Conservation (phyloP, 768 basidiomycete species). For the Hericium rajendrae region DNA sequence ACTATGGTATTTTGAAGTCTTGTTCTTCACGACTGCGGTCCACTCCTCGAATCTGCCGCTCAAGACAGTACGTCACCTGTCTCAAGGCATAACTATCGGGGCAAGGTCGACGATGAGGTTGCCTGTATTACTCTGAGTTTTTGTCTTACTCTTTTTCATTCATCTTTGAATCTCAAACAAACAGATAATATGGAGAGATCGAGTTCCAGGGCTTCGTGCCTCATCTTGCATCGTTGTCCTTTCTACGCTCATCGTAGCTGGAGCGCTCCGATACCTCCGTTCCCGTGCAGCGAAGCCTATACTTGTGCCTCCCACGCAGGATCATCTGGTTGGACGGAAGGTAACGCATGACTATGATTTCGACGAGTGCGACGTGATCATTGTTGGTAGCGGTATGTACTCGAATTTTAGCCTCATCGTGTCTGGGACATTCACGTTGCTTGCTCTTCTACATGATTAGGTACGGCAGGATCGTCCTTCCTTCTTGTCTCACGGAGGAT, state of each 20-base stretch:
- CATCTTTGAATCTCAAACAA: too few species aligned
- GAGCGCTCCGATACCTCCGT: not conserved
- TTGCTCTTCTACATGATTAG: constrained; percentile 19
- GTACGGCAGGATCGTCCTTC: constrained; percentile 54
- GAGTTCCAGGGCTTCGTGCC: too few species aligned
- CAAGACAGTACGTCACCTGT: too few species aligned
- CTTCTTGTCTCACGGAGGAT: constrained; percentile 48
- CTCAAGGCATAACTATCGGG: too few species aligned
- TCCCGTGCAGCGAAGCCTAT: not conserved
- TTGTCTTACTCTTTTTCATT: too few species aligned
- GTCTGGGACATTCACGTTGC: not conserved
- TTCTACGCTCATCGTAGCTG: not conserved
- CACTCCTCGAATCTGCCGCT: too few species aligned
- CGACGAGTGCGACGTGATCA: constrained; percentile 28
- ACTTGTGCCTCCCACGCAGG: not conserved
- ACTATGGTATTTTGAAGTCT: too few species aligned
- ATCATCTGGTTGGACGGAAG: not conserved
- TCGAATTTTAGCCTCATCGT: not conserved
- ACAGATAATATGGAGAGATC: too few species aligned
- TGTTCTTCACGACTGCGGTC: too few species aligned
- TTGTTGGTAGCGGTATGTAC: constrained; percentile 25
- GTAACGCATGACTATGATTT: not conserved
- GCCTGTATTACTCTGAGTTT: too few species aligned
- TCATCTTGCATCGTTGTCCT: not conserved
- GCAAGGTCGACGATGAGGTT: too few species aligned